Evolutionary conservation across 441 rosid species (phyloP).

Genomic region (Croton laevigatus): DNA sequence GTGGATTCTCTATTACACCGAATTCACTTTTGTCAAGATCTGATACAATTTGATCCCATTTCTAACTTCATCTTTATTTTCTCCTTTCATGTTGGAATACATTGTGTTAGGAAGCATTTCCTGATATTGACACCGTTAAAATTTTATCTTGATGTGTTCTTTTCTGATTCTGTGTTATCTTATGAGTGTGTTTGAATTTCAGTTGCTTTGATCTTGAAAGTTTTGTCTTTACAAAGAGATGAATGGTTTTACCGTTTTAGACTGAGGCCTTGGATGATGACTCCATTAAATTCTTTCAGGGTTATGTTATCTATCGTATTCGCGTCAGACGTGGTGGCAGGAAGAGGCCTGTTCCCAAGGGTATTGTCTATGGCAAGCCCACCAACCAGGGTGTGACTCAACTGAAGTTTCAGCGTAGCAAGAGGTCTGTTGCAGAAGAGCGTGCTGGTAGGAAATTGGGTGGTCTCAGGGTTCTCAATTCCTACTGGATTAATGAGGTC

Average conservation of each 20-base stretch:
- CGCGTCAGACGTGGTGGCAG: conserved; percentile 96
- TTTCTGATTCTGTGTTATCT: neutral
- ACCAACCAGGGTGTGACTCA: conserved; percentile 99
- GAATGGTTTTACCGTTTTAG: neutral
- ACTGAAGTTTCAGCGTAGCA: conserved; percentile 93
- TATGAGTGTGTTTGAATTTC: too few relatives aligned
- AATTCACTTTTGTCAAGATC: conserved; percentile 42
- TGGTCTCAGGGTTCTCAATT: conserved; percentile 86
- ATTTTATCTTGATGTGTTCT: neutral
- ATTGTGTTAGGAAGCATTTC: too few relatives aligned
- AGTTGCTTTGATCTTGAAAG: neutral
- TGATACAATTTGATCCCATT: conserved; percentile 21
- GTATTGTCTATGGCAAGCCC: conserved; percentile 98
- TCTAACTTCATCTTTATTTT: neutral
- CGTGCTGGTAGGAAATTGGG: conserved; percentile 97
- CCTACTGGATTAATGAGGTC: conserved; percentile 97
- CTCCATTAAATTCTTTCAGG: conserved; percentile 37
- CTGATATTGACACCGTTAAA: neutral
- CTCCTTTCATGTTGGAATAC: neutral
- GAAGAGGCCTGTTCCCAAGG: conserved; percentile 95
- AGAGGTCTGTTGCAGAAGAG: conserved; percentile 98
- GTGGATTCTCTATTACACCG: conserved; percentile 24
- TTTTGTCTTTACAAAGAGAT: neutral
- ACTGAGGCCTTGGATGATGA: neutral
- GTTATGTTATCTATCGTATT: conserved; percentile 83